Percentiles rank a stretch among this genome's conserved stretches.
These are phyloP conservation scores for Ogataea angusta DNA, from an alignment of 805 yeast species.

Conservation along the genomic window DNA sequence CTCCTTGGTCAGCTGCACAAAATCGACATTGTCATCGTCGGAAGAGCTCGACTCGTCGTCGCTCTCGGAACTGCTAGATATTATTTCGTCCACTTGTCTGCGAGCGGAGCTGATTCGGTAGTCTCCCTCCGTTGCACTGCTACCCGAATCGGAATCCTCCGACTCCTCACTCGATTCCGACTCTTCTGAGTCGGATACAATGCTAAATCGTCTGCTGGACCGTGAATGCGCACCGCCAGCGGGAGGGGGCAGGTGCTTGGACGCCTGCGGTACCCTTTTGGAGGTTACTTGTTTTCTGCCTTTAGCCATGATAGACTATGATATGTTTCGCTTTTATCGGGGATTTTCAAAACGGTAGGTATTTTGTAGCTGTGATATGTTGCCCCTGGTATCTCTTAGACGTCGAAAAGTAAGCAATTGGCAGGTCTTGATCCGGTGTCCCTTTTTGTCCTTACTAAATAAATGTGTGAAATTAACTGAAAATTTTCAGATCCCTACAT, in stretches of 20 bases:
- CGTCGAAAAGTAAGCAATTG: neutral
- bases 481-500: slow-evolving; percentile 16
- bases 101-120: slow-evolving; percentile 16
- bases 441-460: slow-evolving; percentile 10
- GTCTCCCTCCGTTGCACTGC: slow-evolving; percentile 29
- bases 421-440: slow-evolving; percentile 1
- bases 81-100: slow-evolving; percentile 23
- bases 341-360: neutral
- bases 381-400: neutral
- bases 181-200: slow-evolving; percentile 21
- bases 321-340: neutral
- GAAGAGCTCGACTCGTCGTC: slow-evolving; percentile 38
- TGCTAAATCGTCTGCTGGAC: slow-evolving; percentile 26
- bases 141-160: slow-evolving; percentile 28
- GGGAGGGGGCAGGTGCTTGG: slow-evolving; percentile 12
- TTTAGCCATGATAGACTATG: slow-evolving; percentile 25
- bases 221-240: slow-evolving; percentile 3
- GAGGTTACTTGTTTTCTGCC: slow-evolving; percentile 30
- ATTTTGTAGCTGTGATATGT: neutral
- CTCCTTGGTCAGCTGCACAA: slow-evolving; percentile 68
- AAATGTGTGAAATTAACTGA: slow-evolving; percentile 12
- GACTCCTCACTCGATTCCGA: slow-evolving; percentile 26
- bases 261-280: slow-evolving; percentile 32
- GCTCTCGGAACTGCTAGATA: slow-evolving; percentile 37
- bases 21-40: slow-evolving; percentile 68